Percentiles rank a stretch among this genome's conserved stretches.
These are phyloP conservation scores for Karstenula rhodostoma DNA, from an alignment of 2,329 filamentous ascomycete species.

Conservation along the genomic window DNA sequence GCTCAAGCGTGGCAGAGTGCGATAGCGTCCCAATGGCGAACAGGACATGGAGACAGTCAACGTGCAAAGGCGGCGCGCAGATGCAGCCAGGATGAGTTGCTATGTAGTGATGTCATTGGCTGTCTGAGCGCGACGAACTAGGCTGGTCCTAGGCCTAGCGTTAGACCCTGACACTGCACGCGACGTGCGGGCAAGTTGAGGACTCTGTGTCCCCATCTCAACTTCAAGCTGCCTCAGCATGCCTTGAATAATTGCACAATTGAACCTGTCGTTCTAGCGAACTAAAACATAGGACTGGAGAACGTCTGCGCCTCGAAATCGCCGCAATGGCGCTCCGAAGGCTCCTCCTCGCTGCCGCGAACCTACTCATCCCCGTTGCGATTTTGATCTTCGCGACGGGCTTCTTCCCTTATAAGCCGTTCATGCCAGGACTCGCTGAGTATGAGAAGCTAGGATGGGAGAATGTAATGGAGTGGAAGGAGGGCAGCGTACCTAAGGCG, in stretches of 20 bases:
- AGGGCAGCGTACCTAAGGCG: slow-evolving; percentile 62
- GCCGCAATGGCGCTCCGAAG: slow-evolving; percentile 36
- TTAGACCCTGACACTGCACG: slow-evolving; percentile 43
- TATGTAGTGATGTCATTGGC: slow-evolving; percentile 47
- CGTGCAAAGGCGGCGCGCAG: background rate
- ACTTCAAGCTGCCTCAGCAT: slow-evolving; percentile 29
- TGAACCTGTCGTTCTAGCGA: background rate
- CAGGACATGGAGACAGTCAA: slow-evolving; percentile 23
- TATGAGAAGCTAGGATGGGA: slow-evolving; percentile 66
- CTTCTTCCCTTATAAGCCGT: slow-evolving; percentile 98
- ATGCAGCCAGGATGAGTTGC: slow-evolving; percentile 13
- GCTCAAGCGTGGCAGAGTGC: background rate
- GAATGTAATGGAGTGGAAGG: slow-evolving; percentile 30
- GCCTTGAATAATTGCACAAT: slow-evolving; percentile 7
- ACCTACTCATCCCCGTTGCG: slow-evolving; percentile 78
- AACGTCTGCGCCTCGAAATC: background rate
- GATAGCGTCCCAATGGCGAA: slow-evolving; percentile 20
- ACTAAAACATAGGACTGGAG: background rate
- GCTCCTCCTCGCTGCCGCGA: slow-evolving; percentile 69
- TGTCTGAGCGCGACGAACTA: slow-evolving; percentile 26
- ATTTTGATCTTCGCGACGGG: slow-evolving; percentile 78
- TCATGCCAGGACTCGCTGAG: slow-evolving; percentile 82
- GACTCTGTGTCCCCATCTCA: slow-evolving; percentile 19
- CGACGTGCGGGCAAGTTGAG: slow-evolving; percentile 19
- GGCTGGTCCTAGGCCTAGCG: slow-evolving; percentile 26